Evolutionary conservation across 768 basidiomycete genomes (phyloP), one percentile per base, ranked within the genome.

Genomic region (Mycena albidolilacea): DNA sequence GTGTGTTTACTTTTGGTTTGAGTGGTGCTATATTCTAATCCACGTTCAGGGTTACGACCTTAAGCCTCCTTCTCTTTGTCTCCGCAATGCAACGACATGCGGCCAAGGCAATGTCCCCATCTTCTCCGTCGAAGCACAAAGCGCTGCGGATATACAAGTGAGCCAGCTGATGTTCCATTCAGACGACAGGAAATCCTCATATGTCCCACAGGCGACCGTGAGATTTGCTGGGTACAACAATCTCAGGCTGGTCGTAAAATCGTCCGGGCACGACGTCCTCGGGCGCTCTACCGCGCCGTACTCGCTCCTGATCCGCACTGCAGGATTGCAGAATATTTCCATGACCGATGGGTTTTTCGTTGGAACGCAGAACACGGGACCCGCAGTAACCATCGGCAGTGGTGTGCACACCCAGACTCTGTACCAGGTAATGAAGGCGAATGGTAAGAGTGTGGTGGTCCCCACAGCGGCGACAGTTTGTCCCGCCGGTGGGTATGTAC

Each of bases 251-350:
- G 79, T 74, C 10, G 76, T 84, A 74, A 82, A 82, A 71, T 76
- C 79, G 19, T 78, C 78, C 38, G 82, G 83, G 8, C 83, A 84
- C 63, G 83, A 84, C 64, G 79, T 64, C 67, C 76, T 83, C 30
- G 83, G 83, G 7, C 82, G 82, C 48, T 84, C 83, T 14, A 82
- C 83, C 6, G 82, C 80, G 30, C 78, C 77, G 57, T 76, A 74
- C 58, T 80, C 82, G 7, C 72, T 84, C 6, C 72, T 82, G 10
- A 76, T 84, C 43, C 81, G 78, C 71, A 84, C 82, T 1, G 80
- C 80, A 43, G 71, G 77, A 44, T 71, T 84, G n/a, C 64, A 80
- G 67, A 73, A 79, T 67, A 78, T 81, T 38, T 63, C 73, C 11
- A 84, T 82, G 66, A 69, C 66, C 23, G 72, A 76, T 37, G 44